These are phyloP conservation scores for Gamsiella multidivaricata DNA, from an alignment of 192 early-diverging fungal genomes.

Conservation along the genomic window DNA sequence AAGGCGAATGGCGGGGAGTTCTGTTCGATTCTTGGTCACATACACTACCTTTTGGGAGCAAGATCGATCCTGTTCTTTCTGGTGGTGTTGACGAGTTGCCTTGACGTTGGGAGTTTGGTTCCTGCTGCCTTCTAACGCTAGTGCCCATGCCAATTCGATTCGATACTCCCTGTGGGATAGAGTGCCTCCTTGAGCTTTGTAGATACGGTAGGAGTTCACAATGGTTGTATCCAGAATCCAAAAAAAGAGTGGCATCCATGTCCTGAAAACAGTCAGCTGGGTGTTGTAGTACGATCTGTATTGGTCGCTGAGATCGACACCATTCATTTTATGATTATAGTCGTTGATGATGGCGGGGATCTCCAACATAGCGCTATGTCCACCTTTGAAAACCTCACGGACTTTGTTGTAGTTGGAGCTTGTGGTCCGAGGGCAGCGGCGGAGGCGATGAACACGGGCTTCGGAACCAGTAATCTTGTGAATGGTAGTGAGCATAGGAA, in stretches of 20 bases:
- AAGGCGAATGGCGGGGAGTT: too few relatives aligned
- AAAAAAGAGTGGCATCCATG: slow-evolving; percentile 34
- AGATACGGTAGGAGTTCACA: slow-evolving; percentile 4
- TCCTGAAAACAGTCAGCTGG: slow-evolving; percentile 9
- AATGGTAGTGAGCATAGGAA: slow-evolving; percentile 52
- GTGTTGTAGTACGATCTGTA: slow-evolving; percentile 24
- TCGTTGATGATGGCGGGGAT: slow-evolving; percentile 34
- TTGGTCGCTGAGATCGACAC: slow-evolving; percentile 34
- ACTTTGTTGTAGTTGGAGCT: slow-evolving; percentile 21
- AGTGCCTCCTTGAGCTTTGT: not conserved
- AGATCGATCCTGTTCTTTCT: not conserved
- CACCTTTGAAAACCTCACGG: slow-evolving; percentile 11
- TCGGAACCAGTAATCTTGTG: slow-evolving; percentile 14
- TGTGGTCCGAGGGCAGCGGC: slow-evolving; percentile 17
- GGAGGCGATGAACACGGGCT: not conserved
- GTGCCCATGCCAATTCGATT: slow-evolving; percentile 1
- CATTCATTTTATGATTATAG: slow-evolving; percentile 43
- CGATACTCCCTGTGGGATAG: slow-evolving; percentile 10
- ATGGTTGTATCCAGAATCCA: slow-evolving; percentile 27
- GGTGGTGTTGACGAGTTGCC: not conserved
- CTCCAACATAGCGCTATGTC: not conserved
- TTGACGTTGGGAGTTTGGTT: too few relatives aligned
- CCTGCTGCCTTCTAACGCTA: too few relatives aligned
- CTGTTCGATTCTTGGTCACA: not conserved
- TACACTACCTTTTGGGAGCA: not conserved